phyloP scores from a whole-genome alignment of 208 protist genomes.

The Naegleria gruberi region DNA sequence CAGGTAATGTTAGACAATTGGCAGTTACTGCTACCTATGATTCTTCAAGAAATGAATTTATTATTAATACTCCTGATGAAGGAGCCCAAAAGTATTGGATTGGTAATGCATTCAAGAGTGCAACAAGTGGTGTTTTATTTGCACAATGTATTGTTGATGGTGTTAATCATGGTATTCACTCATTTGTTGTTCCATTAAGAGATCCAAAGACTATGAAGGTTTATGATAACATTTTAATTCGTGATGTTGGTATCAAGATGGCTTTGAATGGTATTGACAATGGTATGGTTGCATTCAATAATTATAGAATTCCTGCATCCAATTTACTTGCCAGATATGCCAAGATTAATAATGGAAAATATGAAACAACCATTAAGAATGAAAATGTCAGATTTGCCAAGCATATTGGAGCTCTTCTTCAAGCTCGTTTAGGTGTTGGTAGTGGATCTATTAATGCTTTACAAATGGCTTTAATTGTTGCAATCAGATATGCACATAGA shows the following conservation, averaged over 20 bases:
- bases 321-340: slow-evolving; percentile 28
- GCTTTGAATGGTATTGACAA: slow-evolving; percentile 23
- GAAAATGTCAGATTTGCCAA: neutral
- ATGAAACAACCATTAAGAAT: neutral
- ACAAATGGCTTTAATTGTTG: neutral
- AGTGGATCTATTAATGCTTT: too few species aligned
- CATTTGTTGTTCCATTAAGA: slow-evolving; percentile 23
- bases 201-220: neutral
- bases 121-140: slow-evolving; percentile 6
- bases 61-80: slow-evolving; percentile 28
- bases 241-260: slow-evolving; percentile 23
- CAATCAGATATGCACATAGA: neutral
- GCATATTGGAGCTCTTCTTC: neutral
- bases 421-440: neutral
- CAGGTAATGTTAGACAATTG: slow-evolving; percentile 39
- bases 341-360: slow-evolving; percentile 27
- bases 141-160: neutral
- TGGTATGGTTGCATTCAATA: slow-evolving; percentile 26
- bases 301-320: slow-evolving; percentile 28
- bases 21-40: slow-evolving; percentile 40
- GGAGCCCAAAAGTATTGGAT: slow-evolving; percentile 34
- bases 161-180: slow-evolving; percentile 18
- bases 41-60: slow-evolving; percentile 22
- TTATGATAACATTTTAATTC: neutral
- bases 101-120: slow-evolving; percentile 2